Base-by-base conservation (phyloP, 75 land plant species). In the Ceratopteris richardii region DNA sequence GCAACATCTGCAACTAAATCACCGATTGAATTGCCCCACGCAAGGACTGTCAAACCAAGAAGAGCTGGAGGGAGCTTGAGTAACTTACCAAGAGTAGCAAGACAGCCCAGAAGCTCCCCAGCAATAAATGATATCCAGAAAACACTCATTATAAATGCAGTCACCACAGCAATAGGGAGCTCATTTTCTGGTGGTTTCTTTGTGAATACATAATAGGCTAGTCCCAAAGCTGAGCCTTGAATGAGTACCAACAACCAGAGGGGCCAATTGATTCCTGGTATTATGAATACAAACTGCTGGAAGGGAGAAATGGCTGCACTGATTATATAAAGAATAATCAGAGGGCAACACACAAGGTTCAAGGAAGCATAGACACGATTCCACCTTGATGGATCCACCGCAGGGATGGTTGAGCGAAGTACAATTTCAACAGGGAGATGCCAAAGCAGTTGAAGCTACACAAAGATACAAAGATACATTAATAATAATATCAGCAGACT, bases 1-100 rank as follows among this genome's bases (percentile, higher is more conserved):
- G 90, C 95, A 27, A 93, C 93, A 69, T 93, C 98, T 42, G 98
- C 98, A 30, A 93, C 94, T 51, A 93, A 79, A 51, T 93, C 98
- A 1, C 98, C 98, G 1, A 93, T 77, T 37, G 98, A 93, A 62
- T 88, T 93, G 29, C 97, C 98, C 98, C 98, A 93, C 16, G 98
- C 98, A n/a, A 93, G 76, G 11, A 93, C 94, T 43, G 98, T 93
- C 29, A 93, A 64, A 11, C 98, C 98, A 18, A 93, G 78, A 5
- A 93, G 62, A 19, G 90, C 80, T 7, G 98, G 76, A 1, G 98
- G 81, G 33, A 93, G 44, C 48, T 91, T 63, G 25, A 93, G 73
- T 20, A 91, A 69, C 29, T 55, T 58, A 0, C 98, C 98, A 4
- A 93, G 33, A 33, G 85, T 78, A 25, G 82, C 77, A 6, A 93